Evolutionary conservation across 306 rosid species (phyloP).

Genomic region (Coriaria nepalensis): DNA sequence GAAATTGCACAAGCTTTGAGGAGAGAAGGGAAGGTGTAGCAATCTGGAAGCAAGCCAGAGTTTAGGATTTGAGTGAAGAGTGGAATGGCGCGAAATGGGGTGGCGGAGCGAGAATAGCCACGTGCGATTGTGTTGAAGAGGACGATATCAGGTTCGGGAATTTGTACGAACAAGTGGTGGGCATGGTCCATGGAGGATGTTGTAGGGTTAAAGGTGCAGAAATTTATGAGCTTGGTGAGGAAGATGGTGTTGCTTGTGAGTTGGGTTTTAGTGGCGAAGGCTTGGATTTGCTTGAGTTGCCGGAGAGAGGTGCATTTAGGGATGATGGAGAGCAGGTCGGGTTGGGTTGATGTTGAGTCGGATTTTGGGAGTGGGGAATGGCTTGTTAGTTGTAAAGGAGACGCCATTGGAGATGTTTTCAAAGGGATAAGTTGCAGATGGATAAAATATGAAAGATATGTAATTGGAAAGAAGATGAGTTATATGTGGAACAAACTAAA

Average conservation of each 20-base stretch:
- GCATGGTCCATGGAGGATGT: constrained; percentile 45
- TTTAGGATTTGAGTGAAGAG: constrained; percentile 24
- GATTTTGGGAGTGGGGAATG: constrained; percentile 29
- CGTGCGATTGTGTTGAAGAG: constrained; percentile 62
- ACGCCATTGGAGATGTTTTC: constrained; percentile 24
- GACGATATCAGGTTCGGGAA: constrained; percentile 47
- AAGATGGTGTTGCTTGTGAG: constrained; percentile 30
- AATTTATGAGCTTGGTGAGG: constrained; percentile 45
- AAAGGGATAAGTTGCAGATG: too few species aligned
- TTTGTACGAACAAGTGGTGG: constrained; percentile 40
- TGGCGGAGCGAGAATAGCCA: constrained; percentile 44
- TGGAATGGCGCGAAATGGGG: constrained; percentile 42
- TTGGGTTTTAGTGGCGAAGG: constrained; percentile 54
- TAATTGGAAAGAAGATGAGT: too few species aligned
- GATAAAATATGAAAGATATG: too few species aligned
- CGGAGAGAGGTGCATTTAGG: constrained; percentile 50
- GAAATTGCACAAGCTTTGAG: constrained; percentile 63
- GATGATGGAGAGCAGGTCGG: constrained; percentile 35
- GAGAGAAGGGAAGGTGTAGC: constrained; percentile 66
- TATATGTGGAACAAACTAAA: too few species aligned
- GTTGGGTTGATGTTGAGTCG: constrained; percentile 14
- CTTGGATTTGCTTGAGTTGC: constrained; percentile 65
- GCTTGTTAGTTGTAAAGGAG: constrained; percentile 24
- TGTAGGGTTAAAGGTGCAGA: constrained; percentile 35
- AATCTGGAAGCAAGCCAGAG: constrained; percentile 48